Base-by-base conservation (phyloP, 2,329 filamentous ascomycete species). In the Hymenoscyphus albidus region DNA sequence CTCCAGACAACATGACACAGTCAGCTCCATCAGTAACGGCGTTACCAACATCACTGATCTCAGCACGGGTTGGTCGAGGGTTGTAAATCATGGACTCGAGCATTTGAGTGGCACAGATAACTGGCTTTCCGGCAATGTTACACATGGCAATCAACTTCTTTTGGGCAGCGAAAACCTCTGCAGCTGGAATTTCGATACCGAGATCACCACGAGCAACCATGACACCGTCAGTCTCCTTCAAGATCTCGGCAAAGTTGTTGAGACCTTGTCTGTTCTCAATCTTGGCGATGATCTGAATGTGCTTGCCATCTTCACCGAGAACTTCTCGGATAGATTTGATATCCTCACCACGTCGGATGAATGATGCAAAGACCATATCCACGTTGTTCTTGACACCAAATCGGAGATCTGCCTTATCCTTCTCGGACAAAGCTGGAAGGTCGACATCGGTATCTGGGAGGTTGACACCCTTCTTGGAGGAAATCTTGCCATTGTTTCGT, bases 71-170 rank as follows among this genome's bases (percentile, higher is more conserved):
- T 61, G 95, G 95, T 69, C 95, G 92, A 72, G 95, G 95, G 85
- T 99, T 99, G 86, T 97, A 97, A 80, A 97, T 99, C 95, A 99
- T 99, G 70, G 93, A 97, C 87, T 99, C 95, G 73, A 99, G 87
- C 95, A 99, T 99, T 85, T 99, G 95, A 51, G 95, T 99, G 66
- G 95, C 95, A 81, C 94, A 98, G 78, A 99, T 97, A 79, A 94
- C 93, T 72, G 95, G 95, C 87, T 99, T 99, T 80, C 95, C 95
- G 73, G 93, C 93, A 77, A 97, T 88, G 85, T 99, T 99, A 88
- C 95, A 99, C 89, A 98, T 98, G 81, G 95, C 93, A 80, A 99
- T 99, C 87, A 99, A 93, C 92, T 99, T 99, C 90, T 99, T 99
- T 85, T 99, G 95, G 64, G 95, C 95, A 73, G 96, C 92, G 81